Conservation (phyloP, 2,329 filamentous ascomycete species). For the Elsinoe ampelina region DNA sequence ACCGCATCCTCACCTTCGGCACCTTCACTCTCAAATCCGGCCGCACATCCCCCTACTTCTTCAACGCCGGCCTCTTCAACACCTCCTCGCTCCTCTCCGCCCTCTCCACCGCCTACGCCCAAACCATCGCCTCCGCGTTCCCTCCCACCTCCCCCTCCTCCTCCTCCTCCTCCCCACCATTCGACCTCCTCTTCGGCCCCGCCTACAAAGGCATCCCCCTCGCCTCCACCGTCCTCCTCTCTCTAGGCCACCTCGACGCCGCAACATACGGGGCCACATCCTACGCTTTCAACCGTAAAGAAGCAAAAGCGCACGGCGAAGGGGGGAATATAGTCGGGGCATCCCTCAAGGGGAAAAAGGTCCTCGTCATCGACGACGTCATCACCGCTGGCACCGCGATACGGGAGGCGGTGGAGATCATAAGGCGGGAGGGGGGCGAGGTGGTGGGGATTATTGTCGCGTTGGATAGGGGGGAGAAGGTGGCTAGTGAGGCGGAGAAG, state of each 20-base stretch:
- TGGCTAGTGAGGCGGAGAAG: constrained; percentile 44
- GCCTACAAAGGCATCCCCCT: constrained; percentile 97
- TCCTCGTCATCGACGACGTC: constrained; percentile 92
- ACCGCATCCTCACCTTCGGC: constrained; percentile 69
- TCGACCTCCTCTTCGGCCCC: constrained; percentile 82
- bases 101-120: constrained; percentile 73
- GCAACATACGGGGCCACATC: constrained; percentile 58
- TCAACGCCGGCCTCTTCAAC: constrained; percentile 91
- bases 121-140: constrained; percentile 38
- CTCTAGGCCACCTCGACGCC: constrained; percentile 58
- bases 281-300: constrained; percentile 93
- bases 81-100: constrained; percentile 66
- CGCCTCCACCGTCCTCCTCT: constrained; percentile 65
- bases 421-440: constrained; percentile 71
- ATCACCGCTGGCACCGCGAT: constrained; percentile 93
- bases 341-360: constrained; percentile 69
- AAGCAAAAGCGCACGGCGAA: constrained; percentile 92
- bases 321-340: constrained; percentile 88
- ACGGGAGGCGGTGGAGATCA: constrained; percentile 83
- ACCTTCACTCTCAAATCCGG: constrained; percentile 86
- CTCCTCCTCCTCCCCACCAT: constrained; percentile 44
- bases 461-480: constrained; percentile 77
- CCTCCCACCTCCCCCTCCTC: constrained; percentile 33
- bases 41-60: constrained; percentile 88
- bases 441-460: constrained; percentile 84